phyloP scores from a whole-genome alignment of 73 alveolate species.

The Paramecium pentaurelia region DNA sequence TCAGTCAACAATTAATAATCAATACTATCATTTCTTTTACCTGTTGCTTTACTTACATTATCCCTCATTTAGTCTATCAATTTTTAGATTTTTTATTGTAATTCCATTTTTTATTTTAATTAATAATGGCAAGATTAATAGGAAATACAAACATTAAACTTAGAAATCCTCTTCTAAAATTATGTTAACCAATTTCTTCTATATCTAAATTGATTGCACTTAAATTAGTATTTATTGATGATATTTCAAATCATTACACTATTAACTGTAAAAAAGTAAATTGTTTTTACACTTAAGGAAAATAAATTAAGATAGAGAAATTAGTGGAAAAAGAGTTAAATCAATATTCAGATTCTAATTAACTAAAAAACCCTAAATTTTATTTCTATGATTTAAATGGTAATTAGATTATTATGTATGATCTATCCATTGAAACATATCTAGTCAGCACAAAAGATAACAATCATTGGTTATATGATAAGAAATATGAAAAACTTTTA shows the following conservation, averaged over 20 bases:
- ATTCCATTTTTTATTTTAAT: constrained; percentile 27
- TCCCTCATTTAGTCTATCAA: constrained; percentile 10
- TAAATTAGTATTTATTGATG: neutral
- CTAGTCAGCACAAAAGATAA: neutral
- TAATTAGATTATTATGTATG: neutral
- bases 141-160: neutral
- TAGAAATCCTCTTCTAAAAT: neutral
- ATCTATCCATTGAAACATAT: neutral
- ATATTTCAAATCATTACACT: neutral
- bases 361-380: neutral
- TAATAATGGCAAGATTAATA: neutral
- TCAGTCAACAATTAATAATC: neutral
- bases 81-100: neutral
- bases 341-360: neutral
- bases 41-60: neutral
- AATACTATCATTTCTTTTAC: constrained; percentile 31
- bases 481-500: neutral
- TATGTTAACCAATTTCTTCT: neutral
- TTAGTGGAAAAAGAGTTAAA: neutral
- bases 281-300: neutral
- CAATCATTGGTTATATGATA: neutral
- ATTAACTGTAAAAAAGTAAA: neutral
- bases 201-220: neutral
- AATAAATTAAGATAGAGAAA: neutral
- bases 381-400: neutral